Base-by-base conservation (phyloP, 2,329 filamentous ascomycete species). In the Beauveria australis region DNA sequence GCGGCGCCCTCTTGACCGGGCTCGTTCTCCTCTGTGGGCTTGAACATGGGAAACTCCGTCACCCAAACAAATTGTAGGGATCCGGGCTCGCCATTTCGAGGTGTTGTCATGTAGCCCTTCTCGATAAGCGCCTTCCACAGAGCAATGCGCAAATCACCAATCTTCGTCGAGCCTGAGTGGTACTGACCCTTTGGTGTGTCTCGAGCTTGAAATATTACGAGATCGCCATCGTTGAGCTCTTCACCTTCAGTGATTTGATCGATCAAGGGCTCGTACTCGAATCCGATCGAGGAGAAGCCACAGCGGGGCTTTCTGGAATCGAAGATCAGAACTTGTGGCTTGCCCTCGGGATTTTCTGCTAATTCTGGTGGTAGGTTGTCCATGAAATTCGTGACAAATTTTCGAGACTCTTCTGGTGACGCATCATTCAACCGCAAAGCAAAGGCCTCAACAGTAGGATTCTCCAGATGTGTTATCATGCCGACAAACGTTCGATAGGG, bases 11-110 rank as follows among this genome's bases (percentile, higher is more conserved):
- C 91, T 75, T 97, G 92, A 2, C 91, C 91, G 0, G 89, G 89
- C 14, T 81, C 78, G 56, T 81, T 76, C 9, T 75, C 74, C 55
- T 82, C 85, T 57, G 81, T 82, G 0, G 88, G 90, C 1, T 91
- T 92, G 76, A 99, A 99, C 67, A 99, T 85, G 14, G 94, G 94
- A 70, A 99, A 99, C 62, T 93, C 86, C 1, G 83, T 88, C 14
- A 99, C 83, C 94, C 94, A 99, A 60, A 89, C 81, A 73, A 92
- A 93, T 62, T 79, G 75, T 83, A 92, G 61, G 69, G 79, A 68
- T 62, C 65, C 69, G 2, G 73, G 67, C 0, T 73, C 68, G 19
- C 74, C 74, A 0, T 75, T 69, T 0, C 64, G 67, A 40, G 78
- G 75, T 1, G 68, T 73, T 3, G 73, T 66, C 43, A 91, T 76